These are phyloP conservation scores for Claviceps sp. DNA, from an alignment of 2,329 filamentous ascomycete species.

Conservation along the genomic window DNA sequence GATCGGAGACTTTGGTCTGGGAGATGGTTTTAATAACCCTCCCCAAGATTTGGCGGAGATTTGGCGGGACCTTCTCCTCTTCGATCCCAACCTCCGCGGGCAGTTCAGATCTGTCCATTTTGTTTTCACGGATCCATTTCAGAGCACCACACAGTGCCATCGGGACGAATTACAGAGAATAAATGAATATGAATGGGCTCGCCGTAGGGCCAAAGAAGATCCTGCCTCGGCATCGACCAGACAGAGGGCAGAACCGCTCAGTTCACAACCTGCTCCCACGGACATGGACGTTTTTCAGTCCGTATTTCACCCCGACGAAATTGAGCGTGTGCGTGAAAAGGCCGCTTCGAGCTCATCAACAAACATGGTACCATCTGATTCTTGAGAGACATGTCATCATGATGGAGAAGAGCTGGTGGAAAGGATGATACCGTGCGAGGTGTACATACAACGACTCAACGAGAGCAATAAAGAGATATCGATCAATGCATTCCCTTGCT, in stretches of 20 bases:
- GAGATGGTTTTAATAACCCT: constrained; percentile 50
- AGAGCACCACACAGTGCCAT: constrained; percentile 40
- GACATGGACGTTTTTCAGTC: constrained; percentile 41
- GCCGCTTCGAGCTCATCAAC: constrained; percentile 43
- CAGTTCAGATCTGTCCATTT: constrained; percentile 50
- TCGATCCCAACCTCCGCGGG: constrained; percentile 47
- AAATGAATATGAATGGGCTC: no score
- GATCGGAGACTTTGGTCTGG: constrained; percentile 52
- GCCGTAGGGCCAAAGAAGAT: no score
- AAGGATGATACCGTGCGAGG: not conserved
- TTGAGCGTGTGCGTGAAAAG: constrained; percentile 34
- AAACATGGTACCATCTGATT: constrained; percentile 31
- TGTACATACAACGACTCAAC: not conserved
- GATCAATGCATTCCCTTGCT: no score
- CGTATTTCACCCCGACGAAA: constrained; percentile 36
- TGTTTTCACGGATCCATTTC: constrained; percentile 44
- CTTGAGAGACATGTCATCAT: constrained; percentile 8
- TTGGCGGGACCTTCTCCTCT: constrained; percentile 52
- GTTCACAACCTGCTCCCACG: constrained; percentile 15
- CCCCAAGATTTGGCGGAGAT: constrained; percentile 50
- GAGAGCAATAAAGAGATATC: no score
- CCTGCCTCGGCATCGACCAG: not conserved
- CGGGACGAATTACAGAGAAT: constrained; percentile 26
- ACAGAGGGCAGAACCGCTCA: constrained; percentile 17
- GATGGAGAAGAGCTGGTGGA: not conserved